Base-by-base conservation (phyloP, 2,329 filamentous ascomycete genomes). In the Rhynchosporium graminicola region DNA sequence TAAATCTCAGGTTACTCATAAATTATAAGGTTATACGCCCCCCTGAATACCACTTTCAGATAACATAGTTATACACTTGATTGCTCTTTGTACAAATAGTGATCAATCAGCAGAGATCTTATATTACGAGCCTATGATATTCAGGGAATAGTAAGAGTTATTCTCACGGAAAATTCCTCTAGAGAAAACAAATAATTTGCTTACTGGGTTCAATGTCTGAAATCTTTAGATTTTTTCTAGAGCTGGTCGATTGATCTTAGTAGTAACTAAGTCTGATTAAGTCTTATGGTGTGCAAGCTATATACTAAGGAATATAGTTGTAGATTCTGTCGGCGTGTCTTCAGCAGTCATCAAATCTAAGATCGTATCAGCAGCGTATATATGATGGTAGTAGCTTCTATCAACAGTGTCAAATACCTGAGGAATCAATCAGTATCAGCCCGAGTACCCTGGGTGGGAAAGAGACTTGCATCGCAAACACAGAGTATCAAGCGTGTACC, bases 261-360 rank as follows among this genome's bases (percentile, higher is more conserved):
- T 15, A 6, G 12, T 43, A n/a, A n/a, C 29, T 51, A 31, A 36
- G 5, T 36, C 48, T 0, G 31, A 51, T 20, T 33, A n/a, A 8
- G 36, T 51, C 48, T 51, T 51, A 15, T 36, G 48, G n/a, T 51
- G 38, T 36, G 29, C 48, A n/a, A 51, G 48, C 48, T 31, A 51
- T n/a, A 15, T 33, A 28, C 29, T 51, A 15, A 51, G 48, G 31
- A 51, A 51, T 13, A 5, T 33, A 3, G 13, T 7, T 4, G 31
- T 33, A 13, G 29, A 31, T n/a, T 20, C 13, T 0, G n/a, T n/a
- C 20, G 48, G 29, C 5, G 29, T 36, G 20, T 36, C 4, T 10
- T 36, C 13, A 36, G 48, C 13, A 8, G 3, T 20, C 5, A 51
- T 20, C 29, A n/a, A 36, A 3, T 51, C 13, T n/a, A 31, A 51